Percentiles rank a stretch among this genome's conserved stretches.
Evolutionary conservation across 2,329 filamentous ascomycete species (phyloP).

Genomic region (Lecanicillium sp.): DNA sequence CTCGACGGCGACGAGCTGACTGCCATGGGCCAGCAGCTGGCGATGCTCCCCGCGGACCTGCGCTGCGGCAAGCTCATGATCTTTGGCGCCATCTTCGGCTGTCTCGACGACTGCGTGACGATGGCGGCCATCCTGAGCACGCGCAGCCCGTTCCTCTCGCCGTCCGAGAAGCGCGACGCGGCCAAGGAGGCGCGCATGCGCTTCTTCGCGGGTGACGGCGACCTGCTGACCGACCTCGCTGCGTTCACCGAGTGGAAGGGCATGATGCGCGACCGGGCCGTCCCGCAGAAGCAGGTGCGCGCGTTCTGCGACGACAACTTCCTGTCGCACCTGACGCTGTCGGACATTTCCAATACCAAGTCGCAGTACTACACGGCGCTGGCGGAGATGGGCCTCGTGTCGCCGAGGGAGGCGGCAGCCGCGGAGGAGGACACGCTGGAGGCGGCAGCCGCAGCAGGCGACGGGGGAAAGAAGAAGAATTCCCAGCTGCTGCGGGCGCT

Average conservation of each 20-base stretch:
- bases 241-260: conserved; percentile 79
- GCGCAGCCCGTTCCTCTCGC: conserved; percentile 78
- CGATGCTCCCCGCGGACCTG: conserved; percentile 89
- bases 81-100: conserved; percentile 89
- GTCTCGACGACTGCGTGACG: conserved; percentile 79
- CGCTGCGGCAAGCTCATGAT: conserved; percentile 93
- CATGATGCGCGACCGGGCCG: conserved; percentile 51
- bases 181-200: conserved; percentile 67
- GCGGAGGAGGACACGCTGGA: conserved; percentile 19
- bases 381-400: conserved; percentile 76
- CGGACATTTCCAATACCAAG: conserved; percentile 81
- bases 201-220: conserved; percentile 75
- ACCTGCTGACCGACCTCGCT: conserved; percentile 78
- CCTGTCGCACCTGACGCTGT: conserved; percentile 74
- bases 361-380: conserved; percentile 81
- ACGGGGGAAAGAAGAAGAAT: conserved; percentile 23
- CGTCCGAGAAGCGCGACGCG: conserved; percentile 75
- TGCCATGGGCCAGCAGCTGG: conserved; percentile 85
- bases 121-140: conserved; percentile 91
- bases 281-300: conserved; percentile 58
- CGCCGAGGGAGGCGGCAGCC: conserved; percentile 29
- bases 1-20: conserved; percentile 82
- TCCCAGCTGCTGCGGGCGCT: conserved; percentile 59
- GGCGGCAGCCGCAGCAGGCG: conserved; percentile 24
- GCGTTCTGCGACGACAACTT: conserved; percentile 82